phyloP scores from a whole-genome alignment of 352 stramenopile species.

The Phytophthora foliorum region DNA sequence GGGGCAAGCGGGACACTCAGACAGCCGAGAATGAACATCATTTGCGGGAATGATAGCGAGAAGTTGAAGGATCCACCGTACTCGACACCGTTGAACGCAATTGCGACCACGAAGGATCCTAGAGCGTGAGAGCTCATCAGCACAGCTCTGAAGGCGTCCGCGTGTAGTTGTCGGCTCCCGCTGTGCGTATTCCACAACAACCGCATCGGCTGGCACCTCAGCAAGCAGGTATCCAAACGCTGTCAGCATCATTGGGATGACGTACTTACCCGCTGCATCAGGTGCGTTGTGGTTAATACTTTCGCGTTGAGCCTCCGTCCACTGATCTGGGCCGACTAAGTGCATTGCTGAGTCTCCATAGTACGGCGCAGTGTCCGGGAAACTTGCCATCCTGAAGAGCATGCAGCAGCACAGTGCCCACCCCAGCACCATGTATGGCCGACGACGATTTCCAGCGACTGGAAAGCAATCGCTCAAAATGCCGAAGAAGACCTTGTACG shows the following conservation, averaged over 20 bases:
- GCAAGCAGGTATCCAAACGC: conserved; percentile 51
- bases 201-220: conserved; percentile 53
- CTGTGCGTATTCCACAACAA: conserved; percentile 58
- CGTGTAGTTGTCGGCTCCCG: conserved; percentile 44
- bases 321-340: conserved; percentile 24
- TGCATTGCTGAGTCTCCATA: conserved; percentile 35
- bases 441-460: conserved; percentile 43
- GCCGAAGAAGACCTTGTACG: conserved; percentile 51
- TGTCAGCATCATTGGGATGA: conserved; percentile 55
- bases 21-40: conserved; percentile 41
- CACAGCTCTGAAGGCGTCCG: conserved; percentile 42
- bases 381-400: conserved; percentile 37
- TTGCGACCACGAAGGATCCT: conserved; percentile 37
- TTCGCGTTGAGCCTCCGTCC: conserved; percentile 24
- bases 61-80: conserved; percentile 44
- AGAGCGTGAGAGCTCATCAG: conserved; percentile 42
- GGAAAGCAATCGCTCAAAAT: conserved; percentile 49
- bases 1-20: conserved; percentile 24
- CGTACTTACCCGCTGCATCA: conserved; percentile 37
- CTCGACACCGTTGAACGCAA: conserved; percentile 43
- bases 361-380: conserved; percentile 29
- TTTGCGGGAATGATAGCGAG: conserved; percentile 43
- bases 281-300: conserved; percentile 34
- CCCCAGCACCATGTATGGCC: conserved; percentile 50
- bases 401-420: conserved; percentile 41